These are phyloP conservation scores for Plantago major DNA, from an alignment of 257 asterid genomes.

Conservation along the genomic window DNA sequence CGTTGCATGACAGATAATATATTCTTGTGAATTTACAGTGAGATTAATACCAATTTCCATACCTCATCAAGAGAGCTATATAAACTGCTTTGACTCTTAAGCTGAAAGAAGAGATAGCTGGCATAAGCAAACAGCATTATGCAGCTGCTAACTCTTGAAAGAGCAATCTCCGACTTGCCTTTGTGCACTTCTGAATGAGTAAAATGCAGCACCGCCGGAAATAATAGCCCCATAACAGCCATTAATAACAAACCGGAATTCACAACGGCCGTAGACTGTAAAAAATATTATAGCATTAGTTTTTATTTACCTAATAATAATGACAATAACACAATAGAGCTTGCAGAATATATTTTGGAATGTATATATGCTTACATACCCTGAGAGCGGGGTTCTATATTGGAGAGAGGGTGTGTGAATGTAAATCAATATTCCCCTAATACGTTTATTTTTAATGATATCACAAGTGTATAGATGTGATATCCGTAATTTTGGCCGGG, in stretches of 20 bases:
- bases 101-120: conserved; percentile 91
- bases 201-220: conserved; percentile 94
- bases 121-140: conserved; percentile 90
- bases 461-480: too few relatives aligned
- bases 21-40: background rate
- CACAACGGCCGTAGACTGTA: conserved; percentile 84
- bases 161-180: conserved; percentile 85
- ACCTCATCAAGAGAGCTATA: conserved; percentile 65
- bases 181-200: conserved; percentile 83
- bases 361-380: too few relatives aligned
- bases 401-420: too few relatives aligned
- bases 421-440: too few relatives aligned
- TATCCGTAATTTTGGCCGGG: too few relatives aligned
- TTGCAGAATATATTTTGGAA: too few relatives aligned
- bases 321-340: too few relatives aligned
- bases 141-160: conserved; percentile 95
- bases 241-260: conserved; percentile 87
- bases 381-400: too few relatives aligned
- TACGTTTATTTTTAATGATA: too few relatives aligned
- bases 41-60: conserved; percentile 9
- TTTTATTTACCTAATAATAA: conserved; percentile 4
- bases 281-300: conserved; percentile 27
- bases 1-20: background rate
- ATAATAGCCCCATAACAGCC: conserved; percentile 95
- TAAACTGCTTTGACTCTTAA: conserved; percentile 59